Evolutionary conservation across 805 yeast species (phyloP).

Genomic region (Yarrowia osloensis): DNA sequence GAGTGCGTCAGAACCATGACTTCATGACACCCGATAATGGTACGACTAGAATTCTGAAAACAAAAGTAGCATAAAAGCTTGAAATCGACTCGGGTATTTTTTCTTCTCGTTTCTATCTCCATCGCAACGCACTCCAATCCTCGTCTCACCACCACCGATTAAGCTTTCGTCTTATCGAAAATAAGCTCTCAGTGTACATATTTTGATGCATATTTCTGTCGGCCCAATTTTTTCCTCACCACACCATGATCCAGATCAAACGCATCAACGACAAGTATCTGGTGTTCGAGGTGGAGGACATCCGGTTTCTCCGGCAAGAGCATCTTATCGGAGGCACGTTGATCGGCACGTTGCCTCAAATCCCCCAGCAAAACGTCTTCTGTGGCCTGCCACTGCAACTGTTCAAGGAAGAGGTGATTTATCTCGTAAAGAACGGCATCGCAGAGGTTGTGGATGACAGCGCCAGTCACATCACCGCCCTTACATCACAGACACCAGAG

Average conservation of each 20-base stretch:
- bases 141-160: not conserved
- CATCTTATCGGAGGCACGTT: conserved; percentile 74
- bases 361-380: conserved; percentile 93
- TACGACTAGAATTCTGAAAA: too few relatives aligned
- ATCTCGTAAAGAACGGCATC: conserved; percentile 55
- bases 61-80: too few relatives aligned
- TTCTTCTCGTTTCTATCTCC: not conserved
- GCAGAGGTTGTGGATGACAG: conserved; percentile 49
- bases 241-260: conserved; percentile 18
- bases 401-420: conserved; percentile 69
- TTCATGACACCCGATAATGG: too few relatives aligned
- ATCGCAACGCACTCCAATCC: too few relatives aligned
- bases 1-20: too few relatives aligned
- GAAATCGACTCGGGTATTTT: too few relatives aligned
- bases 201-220: conserved; percentile 3
- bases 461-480: conserved; percentile 39
- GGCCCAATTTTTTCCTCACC: not conserved
- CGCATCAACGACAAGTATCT: conserved; percentile 47
- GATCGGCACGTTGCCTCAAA: conserved; percentile 78
- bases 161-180: not conserved
- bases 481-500: conserved; percentile 31
- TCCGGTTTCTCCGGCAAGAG: conserved; percentile 55
- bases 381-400: conserved; percentile 79
- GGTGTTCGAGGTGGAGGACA: conserved; percentile 58
- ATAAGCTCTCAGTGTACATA: not conserved